Percentiles rank a stretch among this genome's conserved stretches.
These are phyloP conservation scores for Hyphodiscus hymeniophilus DNA, from an alignment of 495 filamentous ascomycete genomes.

Conservation along the genomic window DNA sequence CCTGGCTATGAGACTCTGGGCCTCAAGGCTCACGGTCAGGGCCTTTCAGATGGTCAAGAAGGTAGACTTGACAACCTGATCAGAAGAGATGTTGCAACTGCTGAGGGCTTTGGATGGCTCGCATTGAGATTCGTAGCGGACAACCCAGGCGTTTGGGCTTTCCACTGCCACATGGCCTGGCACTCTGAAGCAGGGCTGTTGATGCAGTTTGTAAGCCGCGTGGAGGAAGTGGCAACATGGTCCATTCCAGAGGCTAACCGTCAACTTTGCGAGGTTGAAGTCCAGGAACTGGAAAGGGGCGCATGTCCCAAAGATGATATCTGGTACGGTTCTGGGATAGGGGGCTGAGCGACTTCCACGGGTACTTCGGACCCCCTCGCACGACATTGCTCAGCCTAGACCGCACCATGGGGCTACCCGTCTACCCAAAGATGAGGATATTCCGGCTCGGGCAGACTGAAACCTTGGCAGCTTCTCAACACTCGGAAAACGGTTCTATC, in stretches of 20 bases:
- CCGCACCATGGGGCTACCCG: too few species aligned
- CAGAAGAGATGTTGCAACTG: conserved; percentile 51
- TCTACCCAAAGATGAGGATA: too few species aligned
- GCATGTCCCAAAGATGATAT: conserved; percentile 14
- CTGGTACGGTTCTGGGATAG: conserved; percentile 20
- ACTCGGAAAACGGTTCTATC: too few species aligned
- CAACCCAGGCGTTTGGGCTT: conserved; percentile 41
- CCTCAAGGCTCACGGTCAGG: conserved; percentile 14
- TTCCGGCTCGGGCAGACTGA: too few species aligned
- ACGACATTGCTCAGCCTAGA: too few species aligned
- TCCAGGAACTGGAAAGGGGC: conserved; percentile 19
- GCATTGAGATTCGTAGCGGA: conserved; percentile 44
- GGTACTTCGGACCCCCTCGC: too few species aligned
- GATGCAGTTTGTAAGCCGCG: conserved; percentile 48
- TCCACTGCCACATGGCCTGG: conserved; percentile 51
- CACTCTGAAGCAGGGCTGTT: conserved; percentile 50
- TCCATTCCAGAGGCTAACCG: conserved; percentile 34
- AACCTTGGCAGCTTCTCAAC: too few species aligned
- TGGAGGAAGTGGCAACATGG: conserved; percentile 35
- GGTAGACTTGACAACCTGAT: conserved; percentile 33
- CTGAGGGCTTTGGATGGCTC: conserved; percentile 39
- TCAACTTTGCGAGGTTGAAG: conserved; percentile 20
- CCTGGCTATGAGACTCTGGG: conserved; percentile 27
- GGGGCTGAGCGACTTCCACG: conserved; percentile 8
- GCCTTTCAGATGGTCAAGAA: conserved; percentile 10